phyloP scores from a whole-genome alignment of 352 stramenopile genomes.

The Phytopythium vexans region DNA sequence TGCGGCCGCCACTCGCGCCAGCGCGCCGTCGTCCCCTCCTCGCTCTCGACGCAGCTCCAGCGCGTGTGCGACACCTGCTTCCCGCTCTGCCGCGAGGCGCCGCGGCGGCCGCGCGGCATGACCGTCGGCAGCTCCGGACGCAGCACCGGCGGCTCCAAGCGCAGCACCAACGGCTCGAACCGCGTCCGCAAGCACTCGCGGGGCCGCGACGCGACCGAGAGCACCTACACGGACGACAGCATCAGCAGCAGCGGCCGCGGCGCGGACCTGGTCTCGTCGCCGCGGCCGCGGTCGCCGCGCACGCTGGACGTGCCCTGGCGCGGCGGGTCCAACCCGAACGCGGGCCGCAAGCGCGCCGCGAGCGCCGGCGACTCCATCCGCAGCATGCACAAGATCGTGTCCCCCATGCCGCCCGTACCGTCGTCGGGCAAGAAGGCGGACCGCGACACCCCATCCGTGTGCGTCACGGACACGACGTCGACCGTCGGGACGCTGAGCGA shows the following conservation, averaged over 20 bases:
- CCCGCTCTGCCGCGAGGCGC: slow-evolving; percentile 36
- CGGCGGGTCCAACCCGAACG: neutral
- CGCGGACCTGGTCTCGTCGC: neutral
- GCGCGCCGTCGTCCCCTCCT: slow-evolving; percentile 61
- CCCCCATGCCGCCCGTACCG: neutral
- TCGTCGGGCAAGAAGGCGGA: slow-evolving; percentile 4
- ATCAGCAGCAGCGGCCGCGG: slow-evolving; percentile 6
- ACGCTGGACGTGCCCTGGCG: slow-evolving; percentile 5
- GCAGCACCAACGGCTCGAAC: neutral
- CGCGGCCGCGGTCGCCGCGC: slow-evolving; percentile 1
- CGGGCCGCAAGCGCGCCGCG: slow-evolving; percentile 1
- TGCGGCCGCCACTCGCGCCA: slow-evolving; percentile 71
- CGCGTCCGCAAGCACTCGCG: slow-evolving; percentile 2
- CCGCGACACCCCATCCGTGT: slow-evolving; percentile 21
- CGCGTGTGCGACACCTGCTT: slow-evolving; percentile 76
- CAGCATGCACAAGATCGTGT: slow-evolving; percentile 6
- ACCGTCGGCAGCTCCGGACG: slow-evolving; percentile 1
- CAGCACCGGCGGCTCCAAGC: slow-evolving; percentile 1
- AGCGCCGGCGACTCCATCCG: slow-evolving; percentile 7
- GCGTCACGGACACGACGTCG: slow-evolving; percentile 21
- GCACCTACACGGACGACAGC: slow-evolving; percentile 6
- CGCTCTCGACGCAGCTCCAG: slow-evolving; percentile 59
- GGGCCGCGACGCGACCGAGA: neutral
- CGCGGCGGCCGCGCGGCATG: slow-evolving; percentile 6
- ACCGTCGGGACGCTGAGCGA: slow-evolving; percentile 24